These are phyloP conservation scores for Heterobasidion annosum DNA, from an alignment of 1,284 basidiomycete genomes.

Conservation along the genomic window DNA sequence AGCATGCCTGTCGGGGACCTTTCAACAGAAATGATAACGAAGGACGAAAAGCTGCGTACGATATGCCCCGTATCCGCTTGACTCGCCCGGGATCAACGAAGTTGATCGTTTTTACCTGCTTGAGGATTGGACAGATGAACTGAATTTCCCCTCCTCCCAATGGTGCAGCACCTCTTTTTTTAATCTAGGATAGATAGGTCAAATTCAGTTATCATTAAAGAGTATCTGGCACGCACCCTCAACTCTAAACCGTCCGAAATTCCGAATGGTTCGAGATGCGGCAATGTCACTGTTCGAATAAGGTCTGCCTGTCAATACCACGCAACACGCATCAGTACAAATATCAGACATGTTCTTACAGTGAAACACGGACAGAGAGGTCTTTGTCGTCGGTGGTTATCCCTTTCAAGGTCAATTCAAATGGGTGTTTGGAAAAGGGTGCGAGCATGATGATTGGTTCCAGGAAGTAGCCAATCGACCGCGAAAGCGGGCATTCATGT, in stretches of 20 bases:
- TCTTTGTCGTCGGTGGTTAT: constrained; percentile 89
- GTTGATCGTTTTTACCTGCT: constrained; percentile 85
- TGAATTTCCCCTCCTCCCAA: constrained; percentile 89
- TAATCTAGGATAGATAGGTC: constrained; percentile 56
- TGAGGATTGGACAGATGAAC: constrained; percentile 89
- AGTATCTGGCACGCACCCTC: constrained; percentile 36
- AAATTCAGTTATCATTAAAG: background rate
- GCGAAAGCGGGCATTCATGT: constrained; percentile 84
- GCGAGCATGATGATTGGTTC: constrained; percentile 88
- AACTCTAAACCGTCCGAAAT: constrained; percentile 83
- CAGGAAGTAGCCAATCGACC: constrained; percentile 90
- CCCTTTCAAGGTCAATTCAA: constrained; percentile 78
- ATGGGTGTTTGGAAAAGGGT: constrained; percentile 87
- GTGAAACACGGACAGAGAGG: constrained; percentile 59
- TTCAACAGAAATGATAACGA: constrained; percentile 1
- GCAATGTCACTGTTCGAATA: constrained; percentile 87
- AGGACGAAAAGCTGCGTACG: constrained; percentile 43
- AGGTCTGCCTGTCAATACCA: constrained; percentile 64
- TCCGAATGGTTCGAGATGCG: constrained; percentile 86
- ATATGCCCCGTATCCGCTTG: constrained; percentile 91
- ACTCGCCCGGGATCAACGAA: constrained; percentile 89
- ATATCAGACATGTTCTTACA: constrained; percentile 4
- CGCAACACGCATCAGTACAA: constrained; percentile 1
- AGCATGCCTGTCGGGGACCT: constrained; percentile 54
- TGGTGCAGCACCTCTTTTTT: constrained; percentile 88